Evolutionary conservation across 495 filamentous ascomycete genomes (phyloP).

Genomic region (Aspergillus biplanus): DNA sequence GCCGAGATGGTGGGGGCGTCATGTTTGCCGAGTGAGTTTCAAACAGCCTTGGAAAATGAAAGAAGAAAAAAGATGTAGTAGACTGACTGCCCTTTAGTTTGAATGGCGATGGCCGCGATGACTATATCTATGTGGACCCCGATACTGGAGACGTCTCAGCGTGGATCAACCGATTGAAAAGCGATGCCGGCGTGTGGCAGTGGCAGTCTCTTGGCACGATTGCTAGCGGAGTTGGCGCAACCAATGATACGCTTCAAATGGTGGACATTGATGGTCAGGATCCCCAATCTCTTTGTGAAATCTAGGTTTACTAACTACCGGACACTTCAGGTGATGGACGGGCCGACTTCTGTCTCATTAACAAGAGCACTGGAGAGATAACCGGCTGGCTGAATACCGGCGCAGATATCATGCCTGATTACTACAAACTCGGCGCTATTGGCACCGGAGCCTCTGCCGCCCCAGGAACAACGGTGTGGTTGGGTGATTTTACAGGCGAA

Average conservation of each 20-base stretch:
- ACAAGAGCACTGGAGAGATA: neutral
- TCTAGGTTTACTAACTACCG: neutral
- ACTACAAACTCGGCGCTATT: conserved; percentile 8
- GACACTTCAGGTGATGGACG: neutral
- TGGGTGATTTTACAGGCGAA: conserved; percentile 4
- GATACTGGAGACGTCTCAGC: neutral
- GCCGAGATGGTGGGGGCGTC: neutral
- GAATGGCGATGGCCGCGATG: conserved; percentile 11
- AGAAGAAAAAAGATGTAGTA: too few species aligned
- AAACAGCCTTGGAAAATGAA: too few species aligned
- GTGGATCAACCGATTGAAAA: conserved; percentile 9
- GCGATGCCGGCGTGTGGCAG: conserved; percentile 4
- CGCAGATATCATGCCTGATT: conserved; percentile 5
- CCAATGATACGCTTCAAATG: conserved; percentile 7
- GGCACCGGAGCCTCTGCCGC: conserved; percentile 2
- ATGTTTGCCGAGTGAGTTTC: conserved; percentile 13
- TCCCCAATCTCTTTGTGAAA: neutral
- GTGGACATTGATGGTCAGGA: conserved; percentile 10
- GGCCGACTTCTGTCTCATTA: neutral
- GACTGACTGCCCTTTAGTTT: conserved; percentile 5
- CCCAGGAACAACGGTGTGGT: neutral
- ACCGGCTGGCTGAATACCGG: conserved; percentile 12
- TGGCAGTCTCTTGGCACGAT: conserved; percentile 5
- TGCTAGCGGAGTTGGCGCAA: neutral
- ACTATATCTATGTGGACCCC: conserved; percentile 7